phyloP scores from a whole-genome alignment of 192 early-diverging fungal species.

The Umbelopsis vinacea region DNA sequence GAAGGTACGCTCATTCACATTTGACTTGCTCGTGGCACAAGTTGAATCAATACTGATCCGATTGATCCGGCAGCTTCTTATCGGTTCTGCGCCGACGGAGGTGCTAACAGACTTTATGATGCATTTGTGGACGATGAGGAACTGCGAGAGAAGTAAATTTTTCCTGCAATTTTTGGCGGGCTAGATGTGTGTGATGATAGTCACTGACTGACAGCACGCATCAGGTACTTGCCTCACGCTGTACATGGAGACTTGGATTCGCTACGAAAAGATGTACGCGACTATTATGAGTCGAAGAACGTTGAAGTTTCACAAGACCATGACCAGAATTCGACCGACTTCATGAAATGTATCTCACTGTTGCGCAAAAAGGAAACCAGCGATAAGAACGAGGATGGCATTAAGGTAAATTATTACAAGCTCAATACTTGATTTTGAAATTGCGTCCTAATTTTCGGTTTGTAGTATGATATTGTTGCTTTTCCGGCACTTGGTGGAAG shows the following conservation, averaged over 20 bases:
- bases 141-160: conserved; percentile 28
- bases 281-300: conserved; percentile 68
- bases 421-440: no score
- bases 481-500: conserved; percentile 85
- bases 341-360: conserved; percentile 82
- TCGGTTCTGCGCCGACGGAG: conserved; percentile 86
- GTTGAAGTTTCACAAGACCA: conserved; percentile 52
- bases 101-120: conserved; percentile 85
- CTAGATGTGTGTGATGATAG: not conserved
- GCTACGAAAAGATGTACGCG: conserved; percentile 56
- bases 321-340: conserved; percentile 78
- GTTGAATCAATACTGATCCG: not conserved
- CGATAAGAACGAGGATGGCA: not conserved
- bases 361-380: conserved; percentile 43
- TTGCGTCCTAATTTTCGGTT: not conserved
- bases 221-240: conserved; percentile 73
- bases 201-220: not conserved
- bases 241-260: conserved; percentile 93
- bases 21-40: not conserved
- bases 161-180: not conserved
- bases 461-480: conserved; percentile 67
- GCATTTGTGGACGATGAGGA: conserved; percentile 48
- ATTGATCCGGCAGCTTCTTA: conserved; percentile 45
- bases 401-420: not conserved
- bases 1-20: not conserved